Evolutionary conservation across 176 grass and related monocot genomes (phyloP).

Genomic region (Oryza rufipogon): DNA sequence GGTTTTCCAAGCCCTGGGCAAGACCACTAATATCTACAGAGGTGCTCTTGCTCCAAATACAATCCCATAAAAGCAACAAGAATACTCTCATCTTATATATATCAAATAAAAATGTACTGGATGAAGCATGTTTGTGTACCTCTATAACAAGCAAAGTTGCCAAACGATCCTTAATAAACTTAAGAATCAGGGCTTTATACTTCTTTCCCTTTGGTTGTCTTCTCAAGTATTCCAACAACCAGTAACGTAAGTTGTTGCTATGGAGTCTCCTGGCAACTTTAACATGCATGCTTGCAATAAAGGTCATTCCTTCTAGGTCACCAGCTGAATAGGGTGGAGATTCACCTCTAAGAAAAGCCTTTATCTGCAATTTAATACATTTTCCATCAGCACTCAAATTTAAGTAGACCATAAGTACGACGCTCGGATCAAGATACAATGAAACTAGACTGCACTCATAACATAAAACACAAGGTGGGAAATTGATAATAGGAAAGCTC

Average conservation of each 20-base stretch:
- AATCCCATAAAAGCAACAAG: background rate
- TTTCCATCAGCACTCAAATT: slow-evolving; percentile 11
- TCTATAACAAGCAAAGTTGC: slow-evolving; percentile 78
- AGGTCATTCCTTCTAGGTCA: slow-evolving; percentile 80
- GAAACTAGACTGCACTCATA: slow-evolving; percentile 30
- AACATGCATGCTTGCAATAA: slow-evolving; percentile 79
- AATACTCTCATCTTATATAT: background rate
- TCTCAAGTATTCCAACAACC: slow-evolving; percentile 90
- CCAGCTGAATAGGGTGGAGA: slow-evolving; percentile 74
- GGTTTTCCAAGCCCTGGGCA: background rate
- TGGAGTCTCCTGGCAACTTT: slow-evolving; percentile 81
- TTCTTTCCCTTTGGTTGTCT: slow-evolving; percentile 69
- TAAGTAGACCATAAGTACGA: slow-evolving; percentile 2
- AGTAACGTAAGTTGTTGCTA: slow-evolving; percentile 77
- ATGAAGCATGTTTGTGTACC: slow-evolving; percentile 51
- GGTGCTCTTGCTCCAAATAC: background rate
- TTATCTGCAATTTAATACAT: slow-evolving; percentile 60
- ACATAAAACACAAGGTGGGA: background rate
- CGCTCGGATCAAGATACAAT: slow-evolving; percentile 27
- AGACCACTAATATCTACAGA: slow-evolving; percentile 14
- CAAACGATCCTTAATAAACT: slow-evolving; percentile 73
- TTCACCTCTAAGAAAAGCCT: slow-evolving; percentile 89
- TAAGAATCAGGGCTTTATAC: slow-evolving; percentile 77
- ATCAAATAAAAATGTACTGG: slow-evolving; percentile 14
- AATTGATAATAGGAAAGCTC: slow-evolving; percentile 9